Conservation (phyloP, 2,329 filamentous ascomycete species). For the Colletotrichum tropicicola region DNA sequence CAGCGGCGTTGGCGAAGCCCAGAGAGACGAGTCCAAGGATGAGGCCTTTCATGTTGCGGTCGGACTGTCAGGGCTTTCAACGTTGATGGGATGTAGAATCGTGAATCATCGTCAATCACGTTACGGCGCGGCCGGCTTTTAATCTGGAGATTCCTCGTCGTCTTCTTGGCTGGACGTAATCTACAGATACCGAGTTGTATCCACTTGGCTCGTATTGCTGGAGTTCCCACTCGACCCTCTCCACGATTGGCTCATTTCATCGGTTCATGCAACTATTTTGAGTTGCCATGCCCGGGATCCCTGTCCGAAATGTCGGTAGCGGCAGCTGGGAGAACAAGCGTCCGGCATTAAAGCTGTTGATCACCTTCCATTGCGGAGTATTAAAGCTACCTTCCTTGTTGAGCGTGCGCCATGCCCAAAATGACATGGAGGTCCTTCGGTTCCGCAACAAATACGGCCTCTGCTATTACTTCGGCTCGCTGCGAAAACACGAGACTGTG, state of each 20-base stretch:
- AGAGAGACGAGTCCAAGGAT: conserved; percentile 12
- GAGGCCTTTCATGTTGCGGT: conserved; percentile 3
- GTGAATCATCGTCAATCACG: not conserved
- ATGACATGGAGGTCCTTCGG: conserved; percentile 7
- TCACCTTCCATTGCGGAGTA: not conserved
- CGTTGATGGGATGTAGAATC: not conserved
- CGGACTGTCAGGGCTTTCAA: not conserved
- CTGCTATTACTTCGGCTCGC: too few relatives aligned
- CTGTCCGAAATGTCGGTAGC: conserved; percentile 2
- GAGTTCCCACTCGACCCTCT: not conserved
- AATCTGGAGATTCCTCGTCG: too few relatives aligned
- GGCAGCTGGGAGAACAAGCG: not conserved
- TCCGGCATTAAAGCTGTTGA: conserved; percentile 5
- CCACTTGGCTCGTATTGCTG: conserved; percentile 26
- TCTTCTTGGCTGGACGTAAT: too few relatives aligned
- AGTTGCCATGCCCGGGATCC: not conserved
- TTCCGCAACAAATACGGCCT: too few relatives aligned
- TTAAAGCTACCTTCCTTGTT: conserved; percentile 6
- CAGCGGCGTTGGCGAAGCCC: not conserved
- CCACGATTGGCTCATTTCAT: conserved; percentile 1
- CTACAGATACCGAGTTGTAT: not conserved
- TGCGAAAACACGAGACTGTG: too few relatives aligned
- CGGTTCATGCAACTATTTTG: conserved; percentile 8
- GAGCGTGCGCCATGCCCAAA: not conserved
- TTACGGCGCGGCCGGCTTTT: not conserved